Base-by-base conservation (phyloP, 2,329 filamentous ascomycete genomes). In the Aspergillus brunneoviolaceus region DNA sequence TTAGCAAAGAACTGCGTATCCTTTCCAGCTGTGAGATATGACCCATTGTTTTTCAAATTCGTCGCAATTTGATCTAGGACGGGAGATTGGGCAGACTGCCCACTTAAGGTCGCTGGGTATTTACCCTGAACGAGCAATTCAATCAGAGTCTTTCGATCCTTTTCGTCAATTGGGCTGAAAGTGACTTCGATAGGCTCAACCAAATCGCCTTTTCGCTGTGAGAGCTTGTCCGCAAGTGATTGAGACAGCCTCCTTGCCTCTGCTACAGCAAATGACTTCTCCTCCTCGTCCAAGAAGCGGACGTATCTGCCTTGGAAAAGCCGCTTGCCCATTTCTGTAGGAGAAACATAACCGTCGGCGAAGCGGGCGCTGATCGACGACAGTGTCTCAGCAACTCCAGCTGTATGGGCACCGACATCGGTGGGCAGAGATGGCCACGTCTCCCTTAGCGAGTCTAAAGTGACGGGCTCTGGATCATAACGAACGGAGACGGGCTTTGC, bases 381-480 rank as follows among this genome's bases (percentile, higher is more conserved):
- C 19, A 79, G 61, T 60, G 76, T 76, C 52, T 76, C 73, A 27
- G 71, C 57, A 25, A 78, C 65, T 10, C 69, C 69, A 29, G 69
- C 70, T 5, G 67, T 67, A 35, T 66, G 68, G 2, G 68, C 69
- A 5, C 67, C 67, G 7, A 61, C 52, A 39, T 70, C 69, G 2
- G 72, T 73, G 1, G 76, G 75, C 9, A 79, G 59, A 29, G 75
- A 69, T 21, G 76, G 76, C 76, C 76, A 78, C 11, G 75, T 78
- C 29, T 75, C 68, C 53, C 65, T 70, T 57, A 78, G 51, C 39
- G 67, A 70, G 16, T 71, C 68, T 31, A 71, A 64, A 35, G 69
- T 66, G 59, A 75, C 72, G 5, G 70, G 63, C 21, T 70, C 63
- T 14, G 76, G 76, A 48, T 69, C 67, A 57, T 78, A 78, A 19